A percentile compares a stretch with the other conserved stretches of the same genome.
Evolutionary conservation across 176 grass and related monocot species (phyloP).

Genomic region (Aegilops longissima): DNA sequence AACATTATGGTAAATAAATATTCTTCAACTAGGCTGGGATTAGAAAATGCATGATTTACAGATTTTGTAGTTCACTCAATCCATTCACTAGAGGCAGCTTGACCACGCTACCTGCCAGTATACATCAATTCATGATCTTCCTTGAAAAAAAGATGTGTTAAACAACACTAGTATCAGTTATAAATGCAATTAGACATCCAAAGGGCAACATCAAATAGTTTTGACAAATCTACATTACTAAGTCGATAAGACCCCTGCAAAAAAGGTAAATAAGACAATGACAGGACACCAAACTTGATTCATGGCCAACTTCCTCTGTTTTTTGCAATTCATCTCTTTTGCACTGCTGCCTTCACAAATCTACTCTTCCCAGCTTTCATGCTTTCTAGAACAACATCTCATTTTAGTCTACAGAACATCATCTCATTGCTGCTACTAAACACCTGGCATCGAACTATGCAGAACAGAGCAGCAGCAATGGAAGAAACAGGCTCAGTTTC

Average conservation of each 20-base stretch:
- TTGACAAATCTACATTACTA: constrained; percentile 31
- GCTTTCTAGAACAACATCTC: too few species aligned
- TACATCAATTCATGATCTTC: not conserved
- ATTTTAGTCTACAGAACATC: too few species aligned
- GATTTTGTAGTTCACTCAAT: not conserved
- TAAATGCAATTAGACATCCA: constrained; percentile 40
- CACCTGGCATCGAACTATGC: too few species aligned
- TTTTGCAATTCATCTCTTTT: too few species aligned
- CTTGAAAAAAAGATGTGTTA: not conserved
- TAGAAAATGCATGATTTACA: not conserved
- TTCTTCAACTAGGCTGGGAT: not conserved
- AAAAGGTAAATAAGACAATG: not conserved
- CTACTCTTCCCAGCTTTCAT: too few species aligned
- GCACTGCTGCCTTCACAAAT: too few species aligned
- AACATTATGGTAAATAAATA: too few species aligned
- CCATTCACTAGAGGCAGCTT: not conserved
- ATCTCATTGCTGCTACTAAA: too few species aligned
- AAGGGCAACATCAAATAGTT: constrained; percentile 17
- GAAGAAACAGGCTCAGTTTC: too few species aligned
- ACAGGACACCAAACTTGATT: constrained; percentile 25
- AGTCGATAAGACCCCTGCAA: not conserved
- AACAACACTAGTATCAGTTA: not conserved
- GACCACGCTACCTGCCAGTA: not conserved
- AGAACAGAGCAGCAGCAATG: too few species aligned
- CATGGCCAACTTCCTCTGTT: not conserved